Evolutionary conservation across 768 basidiomycete species (phyloP), one percentile per base, ranked within the genome.

Genomic region (Boletus sensibilis): DNA sequence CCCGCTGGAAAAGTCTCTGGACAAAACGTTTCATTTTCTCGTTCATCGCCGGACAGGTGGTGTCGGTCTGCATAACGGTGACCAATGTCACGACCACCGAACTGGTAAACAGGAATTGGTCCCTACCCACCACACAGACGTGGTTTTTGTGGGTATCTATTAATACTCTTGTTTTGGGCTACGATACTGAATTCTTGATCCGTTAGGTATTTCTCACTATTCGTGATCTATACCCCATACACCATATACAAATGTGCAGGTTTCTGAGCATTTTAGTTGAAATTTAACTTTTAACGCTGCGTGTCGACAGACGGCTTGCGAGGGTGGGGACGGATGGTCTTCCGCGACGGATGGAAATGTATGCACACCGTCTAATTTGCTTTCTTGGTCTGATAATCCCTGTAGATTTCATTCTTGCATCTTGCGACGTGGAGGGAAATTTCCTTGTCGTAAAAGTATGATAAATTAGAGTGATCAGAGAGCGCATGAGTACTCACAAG

Each of bases 291-390:
- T 41, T 27, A 6, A 39, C 37, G 21, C 20, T 49, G 23, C 9
- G 3, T 27, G 27, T 35, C 34, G 44, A 21, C 60, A 93, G 91
- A 94, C 65, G 91, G 91, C n/a, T 78, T 88, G 56, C 84, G 81
- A 63, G 92, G 92, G 20, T 94, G 92, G 92, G 79, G 74, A n/a
- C 82, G 82, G 49, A 78, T 94, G 76, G 67, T 94, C 11, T 58
- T 77, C 39, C 79, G 76, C 20, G 92, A 93, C 62, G 92, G 92
- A 34, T 94, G 92, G 92, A 92, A 88, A 81, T 94, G 90, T 90
- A 62, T 45, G 84, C 70, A 34, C 38, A 25, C 25, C 39, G 14
- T 46, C 14, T 29, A 31, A 45, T 31, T 29, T 35, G 4, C 39
- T 20, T 45, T 41, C 34, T 52, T 35, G 3, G 21, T 49, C 57